These are phyloP conservation scores for Acanthamoeba lenticulata DNA, from an alignment of 208 protist genomes.

Conservation along the genomic window DNA sequence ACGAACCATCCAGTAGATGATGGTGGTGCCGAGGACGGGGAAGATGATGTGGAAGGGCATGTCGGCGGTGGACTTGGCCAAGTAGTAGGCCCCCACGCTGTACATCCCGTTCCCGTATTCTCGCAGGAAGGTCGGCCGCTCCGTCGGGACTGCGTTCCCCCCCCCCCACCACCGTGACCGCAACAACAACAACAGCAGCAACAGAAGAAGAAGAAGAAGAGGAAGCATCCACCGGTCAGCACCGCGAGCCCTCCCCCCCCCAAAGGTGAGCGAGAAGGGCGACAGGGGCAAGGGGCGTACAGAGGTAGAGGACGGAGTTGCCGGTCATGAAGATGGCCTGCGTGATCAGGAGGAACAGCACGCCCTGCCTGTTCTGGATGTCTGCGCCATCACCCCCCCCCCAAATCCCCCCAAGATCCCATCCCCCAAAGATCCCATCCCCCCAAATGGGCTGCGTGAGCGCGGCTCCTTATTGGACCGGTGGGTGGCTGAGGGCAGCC, in stretches of 20 bases:
- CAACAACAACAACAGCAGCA: no score
- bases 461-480: no score
- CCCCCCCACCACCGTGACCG: no score
- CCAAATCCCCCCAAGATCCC: no score
- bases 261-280: background rate
- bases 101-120: conserved; percentile 51
- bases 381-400: no score
- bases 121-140: conserved; percentile 65
- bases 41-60: conserved; percentile 63
- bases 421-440: no score
- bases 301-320: background rate
- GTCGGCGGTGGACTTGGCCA: conserved; percentile 72
- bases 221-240: no score
- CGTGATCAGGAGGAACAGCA: background rate
- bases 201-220: no score
- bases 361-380: background rate
- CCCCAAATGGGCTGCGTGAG: no score
- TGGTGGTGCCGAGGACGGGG: conserved; percentile 70
- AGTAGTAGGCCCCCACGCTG: conserved; percentile 65
- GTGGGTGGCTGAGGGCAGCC: no score
- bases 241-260: no score
- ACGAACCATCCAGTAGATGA: conserved; percentile 72
- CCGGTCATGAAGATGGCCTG: background rate
- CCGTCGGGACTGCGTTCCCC: conserved; percentile 53
- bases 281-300: background rate